phyloP scores from a whole-genome alignment of 371 early-diverging fungal genomes.

The Actinomortierella wolfii region DNA sequence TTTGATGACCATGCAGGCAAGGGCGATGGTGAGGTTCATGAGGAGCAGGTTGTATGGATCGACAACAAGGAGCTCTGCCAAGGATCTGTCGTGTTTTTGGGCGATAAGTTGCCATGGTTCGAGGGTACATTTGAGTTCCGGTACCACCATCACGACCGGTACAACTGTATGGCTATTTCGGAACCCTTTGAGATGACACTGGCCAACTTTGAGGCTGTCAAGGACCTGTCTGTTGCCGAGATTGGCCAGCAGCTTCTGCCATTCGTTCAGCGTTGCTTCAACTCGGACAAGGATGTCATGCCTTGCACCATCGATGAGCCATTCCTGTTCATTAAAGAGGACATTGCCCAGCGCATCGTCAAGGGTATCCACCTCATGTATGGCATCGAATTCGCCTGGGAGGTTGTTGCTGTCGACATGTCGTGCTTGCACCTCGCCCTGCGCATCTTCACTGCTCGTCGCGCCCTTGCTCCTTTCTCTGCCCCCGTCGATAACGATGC shows the following conservation, averaged over 20 bases:
- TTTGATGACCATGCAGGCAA: constrained; percentile 35
- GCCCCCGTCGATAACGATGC: background rate
- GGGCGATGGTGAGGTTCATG: constrained; percentile 54
- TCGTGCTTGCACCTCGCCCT: constrained; percentile 49
- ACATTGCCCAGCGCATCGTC: constrained; percentile 75
- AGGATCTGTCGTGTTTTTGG: constrained; percentile 59
- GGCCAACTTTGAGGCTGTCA: constrained; percentile 12
- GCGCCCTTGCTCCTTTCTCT: constrained; percentile 53
- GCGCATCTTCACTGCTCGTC: constrained; percentile 52
- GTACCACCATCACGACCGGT: constrained; percentile 85
- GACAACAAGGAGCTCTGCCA: constrained; percentile 17
- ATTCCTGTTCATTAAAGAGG: constrained; percentile 67
- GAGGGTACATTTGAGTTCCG: constrained; percentile 87
- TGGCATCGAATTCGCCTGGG: constrained; percentile 88
- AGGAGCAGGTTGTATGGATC: constrained; percentile 32
- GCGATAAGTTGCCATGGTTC: constrained; percentile 79
- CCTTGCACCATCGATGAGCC: constrained; percentile 59
- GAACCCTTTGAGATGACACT: constrained; percentile 77
- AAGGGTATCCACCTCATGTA: constrained; percentile 79
- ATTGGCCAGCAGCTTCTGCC: constrained; percentile 39
- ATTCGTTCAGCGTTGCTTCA: constrained; percentile 43
- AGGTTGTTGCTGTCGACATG: constrained; percentile 70
- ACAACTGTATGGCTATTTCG: constrained; percentile 81
- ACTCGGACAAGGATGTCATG: constrained; percentile 56
- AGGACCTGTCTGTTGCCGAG: constrained; percentile 17